Base-by-base conservation (phyloP, 768 basidiomycete species). In the Tricholoma furcatifolium region DNA sequence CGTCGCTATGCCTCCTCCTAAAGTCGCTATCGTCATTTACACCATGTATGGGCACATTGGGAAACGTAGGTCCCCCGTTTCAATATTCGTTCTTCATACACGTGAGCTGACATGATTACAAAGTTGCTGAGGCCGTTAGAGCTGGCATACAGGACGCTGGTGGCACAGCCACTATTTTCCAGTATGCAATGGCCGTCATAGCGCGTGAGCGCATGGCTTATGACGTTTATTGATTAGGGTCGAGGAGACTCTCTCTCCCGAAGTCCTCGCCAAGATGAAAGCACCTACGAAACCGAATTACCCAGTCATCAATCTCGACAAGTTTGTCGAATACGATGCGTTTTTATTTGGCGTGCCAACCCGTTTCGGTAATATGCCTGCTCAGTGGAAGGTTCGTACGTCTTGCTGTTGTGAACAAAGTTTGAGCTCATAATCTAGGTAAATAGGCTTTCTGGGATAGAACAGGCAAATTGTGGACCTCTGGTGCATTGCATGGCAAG, bases 281-380 rank as follows among this genome's bases (percentile, higher is more conserved):
- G 90, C 89, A 2, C 81, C 85, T 8, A 68, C 85, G 18, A 91
- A 90, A 66, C 81, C 81, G 43, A 70, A 77, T 58, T 90, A 91
- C 67, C 90, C 91, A 1, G 62, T 89, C 56, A 74, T 91, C 61
- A 73, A 69, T 2, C 77, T 85, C 27, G 67, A 73, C 2, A 72
- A 66, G 12, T 75, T 96, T 43, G 57, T 70, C 14, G 50, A 74
- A 8, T 88, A 77, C 61, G 89, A 95, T 60, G 91, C 81, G 8
- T 84, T 81, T 77, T 60, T 95, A 54, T 75, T 91, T 46, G 92
- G 90, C 52, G 75, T 91, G 54, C 86, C 87, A 45, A 88, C 88
- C 23, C 86, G 92, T 60, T 95, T 81, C 70, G 92, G 92, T 38
- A 84, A 79, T 62, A 84, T 90, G 68, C 82, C 91, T n/a, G 87